Conservation (phyloP, 208 protist species). For the Acanthamoeba lenticulata region DNA sequence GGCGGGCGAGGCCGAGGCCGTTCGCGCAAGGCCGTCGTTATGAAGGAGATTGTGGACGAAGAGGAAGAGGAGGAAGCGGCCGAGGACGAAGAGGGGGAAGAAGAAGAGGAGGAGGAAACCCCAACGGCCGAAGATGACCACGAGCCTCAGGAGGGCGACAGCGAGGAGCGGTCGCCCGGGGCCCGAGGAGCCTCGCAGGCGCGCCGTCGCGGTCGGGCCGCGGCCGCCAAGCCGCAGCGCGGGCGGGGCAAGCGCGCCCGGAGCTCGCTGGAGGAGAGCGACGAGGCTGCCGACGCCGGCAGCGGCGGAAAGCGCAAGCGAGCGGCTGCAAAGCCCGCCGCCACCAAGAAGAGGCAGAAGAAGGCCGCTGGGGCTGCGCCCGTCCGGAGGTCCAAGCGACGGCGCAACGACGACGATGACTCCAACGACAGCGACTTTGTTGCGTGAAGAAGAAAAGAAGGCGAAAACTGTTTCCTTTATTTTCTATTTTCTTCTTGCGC, state of each 20-base stretch:
- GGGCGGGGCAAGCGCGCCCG: too few relatives aligned
- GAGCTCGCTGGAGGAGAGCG: not conserved
- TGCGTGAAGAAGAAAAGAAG: not conserved
- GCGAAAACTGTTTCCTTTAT: too few relatives aligned
- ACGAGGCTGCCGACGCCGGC: not conserved
- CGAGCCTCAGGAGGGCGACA: not conserved
- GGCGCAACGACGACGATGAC: not conserved
- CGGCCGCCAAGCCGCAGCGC: not conserved
- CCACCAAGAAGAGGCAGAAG: not conserved
- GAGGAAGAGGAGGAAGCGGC: slow-evolving; percentile 26
- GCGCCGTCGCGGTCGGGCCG: too few relatives aligned
- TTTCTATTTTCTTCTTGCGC: too few relatives aligned
- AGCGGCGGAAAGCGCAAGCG: not conserved
- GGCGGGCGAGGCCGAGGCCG: not conserved
- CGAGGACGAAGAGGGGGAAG: too few relatives aligned
- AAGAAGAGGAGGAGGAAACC: too few relatives aligned
- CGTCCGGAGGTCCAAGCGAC: not conserved
- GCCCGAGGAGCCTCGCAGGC: too few relatives aligned
- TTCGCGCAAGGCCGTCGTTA: too few relatives aligned
- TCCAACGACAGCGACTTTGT: not conserved
- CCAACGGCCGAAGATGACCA: not conserved
- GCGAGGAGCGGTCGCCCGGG: too few relatives aligned
- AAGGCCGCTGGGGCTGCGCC: too few relatives aligned
- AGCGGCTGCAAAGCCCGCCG: not conserved
- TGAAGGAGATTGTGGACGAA: not conserved